Evolutionary conservation across 75 land plant genomes (phyloP).

Genomic region (Sequoia sempervirens): DNA sequence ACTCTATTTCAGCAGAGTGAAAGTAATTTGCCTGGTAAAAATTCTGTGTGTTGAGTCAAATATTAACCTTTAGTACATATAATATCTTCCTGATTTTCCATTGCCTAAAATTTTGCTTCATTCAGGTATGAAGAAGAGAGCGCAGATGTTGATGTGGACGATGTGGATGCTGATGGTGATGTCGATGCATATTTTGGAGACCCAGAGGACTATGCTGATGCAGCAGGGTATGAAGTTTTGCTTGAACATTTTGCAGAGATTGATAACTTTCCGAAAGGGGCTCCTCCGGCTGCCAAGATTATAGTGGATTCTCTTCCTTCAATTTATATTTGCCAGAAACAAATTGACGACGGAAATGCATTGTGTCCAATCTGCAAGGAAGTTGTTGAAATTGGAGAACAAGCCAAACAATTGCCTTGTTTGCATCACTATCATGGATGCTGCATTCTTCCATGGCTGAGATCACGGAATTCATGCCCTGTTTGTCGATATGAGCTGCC

Average conservation of each 20-base stretch:
- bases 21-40: neutral
- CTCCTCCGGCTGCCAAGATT: constrained; percentile 23
- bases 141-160: constrained; percentile 3
- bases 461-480: constrained; percentile 20
- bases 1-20: neutral
- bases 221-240: constrained; percentile 18
- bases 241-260: constrained; percentile 22
- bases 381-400: constrained; percentile 15
- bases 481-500: constrained; percentile 24
- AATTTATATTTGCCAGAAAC: constrained; percentile 7
- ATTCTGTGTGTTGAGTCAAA: neutral
- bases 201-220: constrained; percentile 22
- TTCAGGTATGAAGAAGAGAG: neutral
- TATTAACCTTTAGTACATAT: neutral
- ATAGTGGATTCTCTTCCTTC: constrained; percentile 16
- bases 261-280: constrained; percentile 9
- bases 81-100: neutral
- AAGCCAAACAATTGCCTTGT: constrained; percentile 31
- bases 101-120: neutral
- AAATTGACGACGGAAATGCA: constrained; percentile 7
- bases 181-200: constrained; percentile 12
- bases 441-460: constrained; percentile 27
- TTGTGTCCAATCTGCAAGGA: constrained; percentile 52
- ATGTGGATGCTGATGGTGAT: constrained; percentile 2
- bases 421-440: constrained; percentile 27